Evolutionary conservation across 768 basidiomycete species (phyloP).

Genomic region (Leccinum incarnatum): DNA sequence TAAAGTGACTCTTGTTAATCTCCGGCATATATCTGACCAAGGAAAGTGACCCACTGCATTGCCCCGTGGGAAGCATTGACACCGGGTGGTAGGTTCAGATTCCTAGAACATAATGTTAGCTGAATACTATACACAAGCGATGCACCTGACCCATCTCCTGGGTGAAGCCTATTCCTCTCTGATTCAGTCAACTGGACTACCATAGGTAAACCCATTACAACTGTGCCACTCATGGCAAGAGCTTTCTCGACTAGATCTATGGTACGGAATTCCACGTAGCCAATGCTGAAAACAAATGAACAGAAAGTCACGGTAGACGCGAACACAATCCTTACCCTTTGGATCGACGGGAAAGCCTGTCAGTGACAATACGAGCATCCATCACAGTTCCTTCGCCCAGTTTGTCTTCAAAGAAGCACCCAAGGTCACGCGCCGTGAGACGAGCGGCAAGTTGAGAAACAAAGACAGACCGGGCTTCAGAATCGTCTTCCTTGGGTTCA

Average conservation of each 20-base stretch:
- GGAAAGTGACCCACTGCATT: constrained; percentile 67
- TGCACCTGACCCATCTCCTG: constrained; percentile 74
- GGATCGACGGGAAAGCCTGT: constrained; percentile 91
- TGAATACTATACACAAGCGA: constrained; percentile 2
- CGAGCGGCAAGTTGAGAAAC: constrained; percentile 97
- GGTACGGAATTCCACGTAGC: constrained; percentile 94
- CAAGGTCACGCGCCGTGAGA: constrained; percentile 94
- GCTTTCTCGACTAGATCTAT: constrained; percentile 92
- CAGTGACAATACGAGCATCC: constrained; percentile 95
- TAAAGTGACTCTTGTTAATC: constrained; percentile 8
- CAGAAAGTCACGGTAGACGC: not conserved
- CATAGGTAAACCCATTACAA: constrained; percentile 98
- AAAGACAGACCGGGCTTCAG: constrained; percentile 97
- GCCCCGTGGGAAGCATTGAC: constrained; percentile 77
- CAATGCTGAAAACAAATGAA: constrained; percentile 62
- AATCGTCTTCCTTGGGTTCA: constrained; percentile 92
- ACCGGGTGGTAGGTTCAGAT: constrained; percentile 81
- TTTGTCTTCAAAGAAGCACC: constrained; percentile 98
- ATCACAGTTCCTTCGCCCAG: constrained; percentile 91
- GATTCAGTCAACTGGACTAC: constrained; percentile 97
- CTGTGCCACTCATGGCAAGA: constrained; percentile 83
- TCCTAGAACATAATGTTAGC: constrained; percentile 41
- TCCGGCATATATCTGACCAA: constrained; percentile 14
- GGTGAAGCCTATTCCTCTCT: constrained; percentile 86
- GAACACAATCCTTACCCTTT: constrained; percentile 70